A percentile compares a stretch with the other conserved stretches of the same genome.
phyloP scores from a whole-genome alignment of 176 grass and related monocot species.

The Paspalum notatum region DNA sequence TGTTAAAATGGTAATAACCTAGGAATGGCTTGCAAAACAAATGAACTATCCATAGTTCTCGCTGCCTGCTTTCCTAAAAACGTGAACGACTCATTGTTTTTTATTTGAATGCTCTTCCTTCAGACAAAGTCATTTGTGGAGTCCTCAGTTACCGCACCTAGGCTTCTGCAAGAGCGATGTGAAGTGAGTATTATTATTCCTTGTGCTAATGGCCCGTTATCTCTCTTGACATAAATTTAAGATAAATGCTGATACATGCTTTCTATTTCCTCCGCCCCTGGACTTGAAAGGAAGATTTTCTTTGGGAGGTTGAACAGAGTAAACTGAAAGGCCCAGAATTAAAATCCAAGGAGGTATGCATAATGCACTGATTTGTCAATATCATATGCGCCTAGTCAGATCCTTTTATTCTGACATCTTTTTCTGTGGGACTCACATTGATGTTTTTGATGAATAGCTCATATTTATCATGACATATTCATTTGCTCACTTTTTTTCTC shows the following conservation, averaged over 20 bases:
- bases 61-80: background rate
- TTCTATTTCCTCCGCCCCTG: constrained; percentile 37
- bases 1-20: constrained; percentile 88
- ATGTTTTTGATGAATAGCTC: background rate
- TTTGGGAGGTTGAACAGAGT: constrained; percentile 90
- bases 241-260: constrained; percentile 35
- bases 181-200: constrained; percentile 68
- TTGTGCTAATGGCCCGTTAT: constrained; percentile 23
- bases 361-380: background rate
- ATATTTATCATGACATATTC: constrained; percentile 14
- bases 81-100: constrained; percentile 21
- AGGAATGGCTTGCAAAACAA: constrained; percentile 15
- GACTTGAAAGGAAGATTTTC: constrained; percentile 89
- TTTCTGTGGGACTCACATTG: background rate
- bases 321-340: constrained; percentile 90
- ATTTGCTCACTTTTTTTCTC: background rate
- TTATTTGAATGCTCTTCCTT: constrained; percentile 24
- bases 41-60: constrained; percentile 5
- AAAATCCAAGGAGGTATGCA: constrained; percentile 86
- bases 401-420: constrained; percentile 13
- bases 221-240: constrained; percentile 24
- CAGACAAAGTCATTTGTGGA: constrained; percentile 94
- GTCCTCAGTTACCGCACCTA: constrained; percentile 57
- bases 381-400: background rate
- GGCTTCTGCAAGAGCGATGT: constrained; percentile 96